Conservation (phyloP, 2,329 filamentous ascomycete species). For the Aspergillus brunneoviolaceus region DNA sequence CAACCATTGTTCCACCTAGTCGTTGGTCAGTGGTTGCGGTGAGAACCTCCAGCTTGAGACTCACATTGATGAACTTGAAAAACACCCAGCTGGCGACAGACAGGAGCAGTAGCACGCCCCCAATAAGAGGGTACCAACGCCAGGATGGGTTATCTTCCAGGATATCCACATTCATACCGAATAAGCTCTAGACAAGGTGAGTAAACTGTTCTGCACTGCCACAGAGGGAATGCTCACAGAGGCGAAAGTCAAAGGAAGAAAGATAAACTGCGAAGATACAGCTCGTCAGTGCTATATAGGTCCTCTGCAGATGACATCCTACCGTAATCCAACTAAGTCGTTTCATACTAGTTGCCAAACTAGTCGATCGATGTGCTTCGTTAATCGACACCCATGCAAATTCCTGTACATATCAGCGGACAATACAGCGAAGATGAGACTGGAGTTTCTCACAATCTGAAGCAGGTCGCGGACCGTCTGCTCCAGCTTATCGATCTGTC, state of each 20-base stretch:
- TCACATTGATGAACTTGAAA: slow-evolving; percentile 15
- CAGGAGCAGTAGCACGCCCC: slow-evolving; percentile 8
- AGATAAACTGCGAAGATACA: slow-evolving; percentile 13
- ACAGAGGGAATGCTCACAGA: slow-evolving; percentile 7
- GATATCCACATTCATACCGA: slow-evolving; percentile 19
- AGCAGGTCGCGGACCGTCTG: slow-evolving; percentile 17
- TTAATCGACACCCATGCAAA: slow-evolving; percentile 20
- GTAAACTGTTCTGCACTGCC: not conserved
- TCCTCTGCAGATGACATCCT: not conserved
- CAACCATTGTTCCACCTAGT: slow-evolving; percentile 1
- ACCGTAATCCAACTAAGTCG: slow-evolving; percentile 20
- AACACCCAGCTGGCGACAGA: slow-evolving; percentile 10
- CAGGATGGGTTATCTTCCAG: slow-evolving; percentile 12
- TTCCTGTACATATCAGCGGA: slow-evolving; percentile 4
- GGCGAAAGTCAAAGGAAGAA: slow-evolving; percentile 15
- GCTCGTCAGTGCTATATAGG: not conserved
- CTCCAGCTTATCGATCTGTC: slow-evolving; percentile 18
- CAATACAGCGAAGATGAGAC: not conserved
- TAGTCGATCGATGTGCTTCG: slow-evolving; percentile 19
- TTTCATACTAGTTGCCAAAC: slow-evolving; percentile 18
- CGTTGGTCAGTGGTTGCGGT: not conserved
- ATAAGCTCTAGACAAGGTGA: slow-evolving; percentile 12
- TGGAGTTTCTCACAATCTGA: slow-evolving; percentile 11
- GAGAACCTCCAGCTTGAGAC: not conserved
- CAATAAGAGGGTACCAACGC: slow-evolving; percentile 15